Conservation (phyloP, 2,329 filamentous ascomycete genomes). For the Aspergillus glaucus region DNA sequence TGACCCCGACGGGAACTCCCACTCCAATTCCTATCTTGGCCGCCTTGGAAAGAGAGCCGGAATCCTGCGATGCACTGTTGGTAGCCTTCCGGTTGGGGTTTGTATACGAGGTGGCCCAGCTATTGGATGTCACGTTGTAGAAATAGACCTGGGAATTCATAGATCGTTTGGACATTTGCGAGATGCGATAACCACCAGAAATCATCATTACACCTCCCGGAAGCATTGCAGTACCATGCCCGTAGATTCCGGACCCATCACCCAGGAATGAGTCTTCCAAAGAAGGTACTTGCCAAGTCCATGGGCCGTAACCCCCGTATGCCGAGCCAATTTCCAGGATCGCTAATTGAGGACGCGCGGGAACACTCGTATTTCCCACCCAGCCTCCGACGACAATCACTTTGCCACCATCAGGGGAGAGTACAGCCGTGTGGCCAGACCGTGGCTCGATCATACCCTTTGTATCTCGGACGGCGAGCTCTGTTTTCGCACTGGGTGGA, state of each 20-base stretch:
- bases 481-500: constrained; percentile 39
- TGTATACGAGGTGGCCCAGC: constrained; percentile 53
- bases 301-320: constrained; percentile 51
- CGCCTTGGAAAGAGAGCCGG: constrained; percentile 21
- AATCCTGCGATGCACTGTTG: constrained; percentile 4
- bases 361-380: constrained; percentile 72
- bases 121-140: constrained; percentile 56
- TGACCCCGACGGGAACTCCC: constrained; percentile 59
- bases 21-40: constrained; percentile 56
- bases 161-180: constrained; percentile 35
- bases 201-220: constrained; percentile 58
- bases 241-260: constrained; percentile 49
- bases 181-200: constrained; percentile 52
- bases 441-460: constrained; percentile 60
- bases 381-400: constrained; percentile 82
- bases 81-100: constrained; percentile 34
- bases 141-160: constrained; percentile 47
- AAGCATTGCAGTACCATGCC: constrained; percentile 57
- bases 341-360: constrained; percentile 75
- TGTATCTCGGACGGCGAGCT: constrained; percentile 50
- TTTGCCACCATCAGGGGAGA: constrained; percentile 70
- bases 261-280: constrained; percentile 35
- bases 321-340: constrained; percentile 68
- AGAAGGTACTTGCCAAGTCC: constrained; percentile 40
- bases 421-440: constrained; percentile 80